phyloP scores from a whole-genome alignment of 495 filamentous ascomycete species.

The Aspergillus asperescens region DNA sequence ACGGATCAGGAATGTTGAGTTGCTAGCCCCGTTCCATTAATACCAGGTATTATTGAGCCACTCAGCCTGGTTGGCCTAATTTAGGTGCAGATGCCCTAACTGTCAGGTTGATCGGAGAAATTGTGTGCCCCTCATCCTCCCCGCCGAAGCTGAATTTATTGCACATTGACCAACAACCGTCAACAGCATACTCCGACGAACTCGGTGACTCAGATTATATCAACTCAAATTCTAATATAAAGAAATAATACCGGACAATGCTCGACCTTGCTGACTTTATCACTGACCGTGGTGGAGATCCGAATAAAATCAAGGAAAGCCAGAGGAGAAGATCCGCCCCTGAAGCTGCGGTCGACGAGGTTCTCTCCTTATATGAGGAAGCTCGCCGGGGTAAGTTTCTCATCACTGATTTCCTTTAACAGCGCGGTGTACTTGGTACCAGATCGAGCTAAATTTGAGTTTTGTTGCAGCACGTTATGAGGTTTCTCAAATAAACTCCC shows the following conservation, averaged over 20 bases:
- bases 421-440: no score
- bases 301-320: conserved; percentile 81
- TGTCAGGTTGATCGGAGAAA: conserved; percentile 3
- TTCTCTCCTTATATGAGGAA: conserved; percentile 82
- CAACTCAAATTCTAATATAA: neutral
- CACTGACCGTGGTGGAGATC: conserved; percentile 80
- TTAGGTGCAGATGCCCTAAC: neutral
- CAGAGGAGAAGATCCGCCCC: conserved; percentile 75
- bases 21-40: no score
- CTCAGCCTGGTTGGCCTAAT: no score
- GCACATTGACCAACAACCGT: neutral
- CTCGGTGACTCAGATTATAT: neutral
- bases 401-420: neutral
- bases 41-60: no score
- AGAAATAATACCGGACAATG: conserved; percentile 40
- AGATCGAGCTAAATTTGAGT: conserved; percentile 3
- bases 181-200: neutral
- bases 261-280: conserved; percentile 80
- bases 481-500: conserved; percentile 69
- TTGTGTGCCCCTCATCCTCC: conserved; percentile 1
- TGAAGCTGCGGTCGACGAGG: conserved; percentile 80
- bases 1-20: no score
- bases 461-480: conserved; percentile 63
- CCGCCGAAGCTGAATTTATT: neutral
- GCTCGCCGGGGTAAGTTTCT: conserved; percentile 61